Evolutionary conservation across 345 rosid species (phyloP), one percentile per base, ranked within the genome.

Genomic region (Linum trigynum): DNA sequence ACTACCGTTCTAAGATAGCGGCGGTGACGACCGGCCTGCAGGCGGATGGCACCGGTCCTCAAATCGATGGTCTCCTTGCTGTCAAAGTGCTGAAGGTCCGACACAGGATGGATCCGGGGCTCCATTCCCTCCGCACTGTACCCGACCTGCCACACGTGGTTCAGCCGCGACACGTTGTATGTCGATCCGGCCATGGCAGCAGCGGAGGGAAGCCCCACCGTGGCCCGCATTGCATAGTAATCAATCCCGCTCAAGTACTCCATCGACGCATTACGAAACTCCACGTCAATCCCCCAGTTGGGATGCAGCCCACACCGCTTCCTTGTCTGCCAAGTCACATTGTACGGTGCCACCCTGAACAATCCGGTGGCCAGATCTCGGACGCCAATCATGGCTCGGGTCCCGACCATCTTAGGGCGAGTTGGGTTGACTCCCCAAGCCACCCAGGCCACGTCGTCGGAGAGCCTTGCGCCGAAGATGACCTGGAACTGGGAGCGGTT

Each of bases 401-500:
- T 85, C 7, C 90, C 87, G 3, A 81, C 76, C 90, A 85, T 83
- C 17, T 66, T 65, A 0, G 83, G 80, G 39, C 4, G 5, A 4
- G 45, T 6, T 0, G 90, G 90, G 62, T 85, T 85, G 32, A 85
- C 75, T 0, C 90, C 85, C 90, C 90, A 85, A 3, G 83, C 90
- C 3, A 85, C 62, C 90, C 90, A 85, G 17, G 74, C 74, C 7
- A n/a, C 16, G 3, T 62, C 76, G 0, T 58, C 36, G 2, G 58
- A 9, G 2, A 56, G 42, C 59, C 38, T 68, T 0, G 59, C 61
- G 53, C 83, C 84, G 14, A 83, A 64, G 37, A 79, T 12, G 7
- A 85, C 59, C 0, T 78, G 71, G 8, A 83, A 37, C 43, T 12
- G 53, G 1, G 45, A 59, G 5, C 14, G 38, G 36, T 62, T 64